Base-by-base conservation (phyloP, 306 rosid species). In the Rosa rugosa region DNA sequence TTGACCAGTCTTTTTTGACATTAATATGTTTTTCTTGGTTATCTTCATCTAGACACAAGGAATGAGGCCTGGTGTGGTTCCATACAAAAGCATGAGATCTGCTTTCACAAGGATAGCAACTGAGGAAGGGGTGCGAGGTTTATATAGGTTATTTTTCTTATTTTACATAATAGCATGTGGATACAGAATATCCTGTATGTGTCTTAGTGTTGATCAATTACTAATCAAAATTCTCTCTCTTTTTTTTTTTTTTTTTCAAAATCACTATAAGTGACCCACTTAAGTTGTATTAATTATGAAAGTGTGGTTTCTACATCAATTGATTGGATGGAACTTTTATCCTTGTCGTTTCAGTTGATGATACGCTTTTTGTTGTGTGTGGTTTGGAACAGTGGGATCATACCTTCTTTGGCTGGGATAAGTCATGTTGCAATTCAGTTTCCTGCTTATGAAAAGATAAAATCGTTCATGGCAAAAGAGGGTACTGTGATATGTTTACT, bases 391-490 rank as follows among this genome's bases (percentile, higher is more conserved):
- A 92, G 98, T 88, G 99, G 99, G 81, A 90, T 95, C 57, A 5
- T 95, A 49, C 98, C 99, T 80, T 95, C 99, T 49, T 80, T 95
- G 89, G 94, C 88, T 36, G 99, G 99, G 10, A 60, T 95, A 87
- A 95, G 94, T 88, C 99, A 95, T 82, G 99, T 95, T 80, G 99
- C 97, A 6, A 95, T 95, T 86, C 99, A 95, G 49, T 91, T 95
- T 80, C 98, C 98, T 11, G 93, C 94, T 22, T 95, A 90, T 22
- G 99, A 95, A 82, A 90, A 80, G 89, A 88, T 95, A 69, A 95
- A 95, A 84, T 81, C 63, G 5, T 86, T 91, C 75, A 78, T 91
- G 85, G 98, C 99, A 22, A 72, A 83, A 83, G 90, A 85, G 77
- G 93, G 99, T 92, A 85, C 41, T 17, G 42, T 57, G 81, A 62